These are phyloP conservation scores for Eucalyptus curtisii DNA, from an alignment of 345 rosid species.

Conservation along the genomic window DNA sequence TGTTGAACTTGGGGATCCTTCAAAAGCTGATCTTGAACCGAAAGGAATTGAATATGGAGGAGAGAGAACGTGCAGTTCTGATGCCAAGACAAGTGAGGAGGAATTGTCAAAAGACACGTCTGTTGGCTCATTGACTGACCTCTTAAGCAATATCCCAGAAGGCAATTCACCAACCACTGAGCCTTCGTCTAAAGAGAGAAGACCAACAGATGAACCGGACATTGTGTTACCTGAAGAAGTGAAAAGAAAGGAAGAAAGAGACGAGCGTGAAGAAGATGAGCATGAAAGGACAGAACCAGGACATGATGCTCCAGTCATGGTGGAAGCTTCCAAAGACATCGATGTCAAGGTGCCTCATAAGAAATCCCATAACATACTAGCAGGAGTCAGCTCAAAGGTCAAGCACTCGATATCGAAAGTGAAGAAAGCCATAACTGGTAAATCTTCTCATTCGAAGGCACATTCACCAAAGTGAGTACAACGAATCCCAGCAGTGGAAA, in stretches of 20 bases:
- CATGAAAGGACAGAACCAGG: slow-evolving; percentile 32
- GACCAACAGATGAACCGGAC: slow-evolving; percentile 6
- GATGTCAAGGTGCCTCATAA: slow-evolving; percentile 37
- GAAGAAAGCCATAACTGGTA: slow-evolving; percentile 76
- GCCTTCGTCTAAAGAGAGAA: slow-evolving; percentile 8
- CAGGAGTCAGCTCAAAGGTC: slow-evolving; percentile 81
- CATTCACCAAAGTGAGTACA: slow-evolving; percentile 24
- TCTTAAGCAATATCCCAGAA: slow-evolving; percentile 22
- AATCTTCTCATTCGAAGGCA: slow-evolving; percentile 62
- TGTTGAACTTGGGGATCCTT: background rate
- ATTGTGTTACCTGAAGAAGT: slow-evolving; percentile 7
- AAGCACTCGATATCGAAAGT: slow-evolving; percentile 88
- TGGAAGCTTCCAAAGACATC: slow-evolving; percentile 44
- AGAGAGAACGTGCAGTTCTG: background rate
- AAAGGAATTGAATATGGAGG: background rate
- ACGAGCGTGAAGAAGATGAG: slow-evolving; percentile 9
- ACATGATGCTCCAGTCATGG: slow-evolving; percentile 49
- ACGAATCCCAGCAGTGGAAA: background rate
- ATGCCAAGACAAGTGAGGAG: slow-evolving; percentile 4
- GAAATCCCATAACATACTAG: slow-evolving; percentile 69
- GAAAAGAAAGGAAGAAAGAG: slow-evolving; percentile 28
- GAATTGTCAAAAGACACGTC: slow-evolving; percentile 17
- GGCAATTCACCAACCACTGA: slow-evolving; percentile 1
- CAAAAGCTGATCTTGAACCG: background rate
- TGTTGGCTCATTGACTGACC: slow-evolving; percentile 26